A percentile compares a stretch with the other conserved stretches of the same genome.
Evolutionary conservation across 1,284 basidiomycete genomes (phyloP).

Genomic region (Ustilago nuda): DNA sequence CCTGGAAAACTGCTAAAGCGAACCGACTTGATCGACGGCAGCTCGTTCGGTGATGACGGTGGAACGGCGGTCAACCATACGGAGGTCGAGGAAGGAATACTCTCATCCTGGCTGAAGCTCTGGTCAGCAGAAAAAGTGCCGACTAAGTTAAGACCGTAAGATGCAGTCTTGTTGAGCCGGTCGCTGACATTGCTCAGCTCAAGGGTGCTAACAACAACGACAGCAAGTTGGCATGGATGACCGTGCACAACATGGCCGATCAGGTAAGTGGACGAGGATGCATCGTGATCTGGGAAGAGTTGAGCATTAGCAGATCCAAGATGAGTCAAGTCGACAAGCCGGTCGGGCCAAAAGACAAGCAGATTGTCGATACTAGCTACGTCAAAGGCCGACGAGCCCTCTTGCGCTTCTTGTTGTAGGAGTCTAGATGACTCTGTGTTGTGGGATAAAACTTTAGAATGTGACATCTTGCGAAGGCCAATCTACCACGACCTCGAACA

Average conservation of each 20-base stretch:
- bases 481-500: slow-evolving; percentile 48
- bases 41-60: not conserved
- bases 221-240: slow-evolving; percentile 24
- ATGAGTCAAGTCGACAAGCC: slow-evolving; percentile 19
- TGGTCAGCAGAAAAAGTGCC: slow-evolving; percentile 6
- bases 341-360: slow-evolving; percentile 46
- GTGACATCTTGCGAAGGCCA: slow-evolving; percentile 16
- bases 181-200: not conserved
- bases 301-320: not conserved
- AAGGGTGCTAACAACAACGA: slow-evolving; percentile 27
- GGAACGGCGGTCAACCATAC: slow-evolving; percentile 13
- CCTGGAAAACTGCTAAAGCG: not conserved
- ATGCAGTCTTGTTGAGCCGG: not conserved
- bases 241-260: slow-evolving; percentile 21
- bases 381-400: not conserved
- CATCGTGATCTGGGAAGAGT: not conserved
- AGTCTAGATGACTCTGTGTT: slow-evolving; percentile 1
- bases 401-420: not conserved
- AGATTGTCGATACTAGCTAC: slow-evolving; percentile 17
- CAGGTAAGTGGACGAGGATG: not conserved
- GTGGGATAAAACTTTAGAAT: slow-evolving; percentile 28
- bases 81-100: not conserved
- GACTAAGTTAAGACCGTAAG: slow-evolving; percentile 10
- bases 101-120: not conserved
- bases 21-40: slow-evolving; percentile 17